phyloP scores from a whole-genome alignment of 306 rosid genomes.

The Erythrophleum fordii region DNA sequence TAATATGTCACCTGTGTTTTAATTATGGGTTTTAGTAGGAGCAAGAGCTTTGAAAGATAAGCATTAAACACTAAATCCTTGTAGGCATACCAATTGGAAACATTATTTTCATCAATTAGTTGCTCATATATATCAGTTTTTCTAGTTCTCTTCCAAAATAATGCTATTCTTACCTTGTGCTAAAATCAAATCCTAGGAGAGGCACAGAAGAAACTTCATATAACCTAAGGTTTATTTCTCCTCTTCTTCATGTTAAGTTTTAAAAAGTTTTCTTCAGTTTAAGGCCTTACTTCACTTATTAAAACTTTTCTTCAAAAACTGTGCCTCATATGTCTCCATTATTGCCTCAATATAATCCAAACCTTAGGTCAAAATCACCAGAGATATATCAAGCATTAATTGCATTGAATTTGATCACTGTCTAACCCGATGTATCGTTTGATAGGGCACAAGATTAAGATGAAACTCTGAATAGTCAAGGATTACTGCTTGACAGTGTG shows the following conservation, averaged over 20 bases:
- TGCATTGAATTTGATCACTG: neutral
- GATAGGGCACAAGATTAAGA: neutral
- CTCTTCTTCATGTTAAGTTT: neutral
- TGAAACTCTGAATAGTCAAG: conserved; percentile 10
- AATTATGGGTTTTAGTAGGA: neutral
- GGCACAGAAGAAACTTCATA: neutral
- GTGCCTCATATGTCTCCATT: neutral
- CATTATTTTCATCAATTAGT: neutral
- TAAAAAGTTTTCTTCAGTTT: neutral
- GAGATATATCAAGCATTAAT: neutral
- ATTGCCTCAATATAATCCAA: neutral
- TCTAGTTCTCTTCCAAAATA: neutral
- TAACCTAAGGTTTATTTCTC: neutral
- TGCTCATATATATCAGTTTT: neutral
- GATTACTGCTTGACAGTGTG: neutral
- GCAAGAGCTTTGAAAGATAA: neutral
- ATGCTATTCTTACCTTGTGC: neutral
- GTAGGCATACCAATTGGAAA: neutral
- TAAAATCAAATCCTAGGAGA: neutral
- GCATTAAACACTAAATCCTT: neutral
- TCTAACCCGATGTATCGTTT: neutral
- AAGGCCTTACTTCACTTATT: conserved; percentile 1
- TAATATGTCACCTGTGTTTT: neutral
- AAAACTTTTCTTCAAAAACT: neutral
- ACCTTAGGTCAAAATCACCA: neutral